Evolutionary conservation across 805 yeast species (phyloP).

Genomic region (Barnettozyma californica): DNA sequence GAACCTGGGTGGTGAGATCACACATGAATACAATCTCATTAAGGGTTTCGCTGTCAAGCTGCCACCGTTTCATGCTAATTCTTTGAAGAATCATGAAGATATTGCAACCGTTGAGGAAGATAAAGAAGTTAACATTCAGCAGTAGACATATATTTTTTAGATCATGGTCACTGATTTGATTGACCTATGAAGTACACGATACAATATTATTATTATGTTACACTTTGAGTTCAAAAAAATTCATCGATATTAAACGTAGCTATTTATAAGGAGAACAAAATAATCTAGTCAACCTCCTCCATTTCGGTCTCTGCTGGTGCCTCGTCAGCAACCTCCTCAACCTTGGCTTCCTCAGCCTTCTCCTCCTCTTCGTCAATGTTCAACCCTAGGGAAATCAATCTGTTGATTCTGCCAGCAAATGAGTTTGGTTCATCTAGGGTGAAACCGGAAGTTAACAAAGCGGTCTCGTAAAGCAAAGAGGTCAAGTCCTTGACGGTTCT

Average conservation of each 20-base stretch:
- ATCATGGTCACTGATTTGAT: no score
- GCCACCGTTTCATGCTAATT: conserved; percentile 43
- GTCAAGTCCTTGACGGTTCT: conserved; percentile 98
- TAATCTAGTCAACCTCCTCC: conserved; percentile 94
- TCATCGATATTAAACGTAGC: background rate
- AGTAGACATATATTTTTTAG: background rate
- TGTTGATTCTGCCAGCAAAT: conserved; percentile 96
- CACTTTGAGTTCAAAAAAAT: background rate
- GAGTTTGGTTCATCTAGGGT: conserved; percentile 97
- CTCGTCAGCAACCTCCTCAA: conserved; percentile 70
- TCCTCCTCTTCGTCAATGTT: conserved; percentile 90
- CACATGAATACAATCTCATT: conserved; percentile 56
- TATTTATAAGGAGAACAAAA: background rate
- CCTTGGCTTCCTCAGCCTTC: conserved; percentile 52
- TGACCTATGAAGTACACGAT: background rate
- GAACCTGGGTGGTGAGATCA: conserved; percentile 55
- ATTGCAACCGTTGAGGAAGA: conserved; percentile 65
- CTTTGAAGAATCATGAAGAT: conserved; percentile 43
- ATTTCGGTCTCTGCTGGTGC: conserved; percentile 87
- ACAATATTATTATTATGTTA: background rate
- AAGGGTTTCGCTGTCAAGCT: conserved; percentile 61
- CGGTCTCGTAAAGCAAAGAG: conserved; percentile 94
- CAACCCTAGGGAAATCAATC: conserved; percentile 95
- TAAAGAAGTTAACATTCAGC: conserved; percentile 45
- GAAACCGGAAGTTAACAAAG: conserved; percentile 97